These are phyloP conservation scores for Penicillium sp. DNA, from an alignment of 2,329 filamentous ascomycete genomes.

Conservation along the genomic window DNA sequence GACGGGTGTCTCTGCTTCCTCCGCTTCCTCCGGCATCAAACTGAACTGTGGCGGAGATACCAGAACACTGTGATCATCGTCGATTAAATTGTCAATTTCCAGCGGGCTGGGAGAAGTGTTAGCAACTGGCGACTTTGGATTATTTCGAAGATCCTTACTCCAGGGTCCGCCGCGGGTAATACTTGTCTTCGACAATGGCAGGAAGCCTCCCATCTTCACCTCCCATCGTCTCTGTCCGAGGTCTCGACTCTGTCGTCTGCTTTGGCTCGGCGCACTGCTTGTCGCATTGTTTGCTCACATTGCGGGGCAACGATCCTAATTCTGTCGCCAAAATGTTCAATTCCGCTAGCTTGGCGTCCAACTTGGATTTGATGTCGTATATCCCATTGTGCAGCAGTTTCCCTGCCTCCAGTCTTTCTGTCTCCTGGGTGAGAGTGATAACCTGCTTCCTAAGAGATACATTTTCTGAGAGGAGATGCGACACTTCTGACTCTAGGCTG, in stretches of 20 bases:
- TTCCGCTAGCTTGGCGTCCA: conserved; percentile 57
- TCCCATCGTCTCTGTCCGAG: conserved; percentile 13
- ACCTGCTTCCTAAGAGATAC: conserved; percentile 57
- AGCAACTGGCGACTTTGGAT: background rate
- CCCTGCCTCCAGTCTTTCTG: conserved; percentile 47
- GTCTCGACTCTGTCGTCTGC: conserved; percentile 14
- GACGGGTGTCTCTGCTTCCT: conserved; percentile 29
- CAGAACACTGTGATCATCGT: conserved; percentile 22
- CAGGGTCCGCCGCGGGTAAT: conserved; percentile 54
- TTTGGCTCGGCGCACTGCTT: conserved; percentile 17
- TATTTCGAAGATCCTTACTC: conserved; percentile 42
- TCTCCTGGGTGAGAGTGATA: conserved; percentile 53
- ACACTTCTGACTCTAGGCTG: conserved; percentile 59
- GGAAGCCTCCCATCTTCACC: conserved; percentile 47
- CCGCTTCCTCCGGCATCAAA: background rate
- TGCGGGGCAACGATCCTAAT: conserved; percentile 46
- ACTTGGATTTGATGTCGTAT: conserved; percentile 50
- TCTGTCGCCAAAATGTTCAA: conserved; percentile 53
- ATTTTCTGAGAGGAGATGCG: conserved; percentile 59
- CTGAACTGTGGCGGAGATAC: conserved; percentile 26
- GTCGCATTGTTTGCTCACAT: conserved; percentile 21
- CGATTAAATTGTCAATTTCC: conserved; percentile 34
- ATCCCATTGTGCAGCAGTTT: conserved; percentile 48
- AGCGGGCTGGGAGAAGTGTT: conserved; percentile 27
- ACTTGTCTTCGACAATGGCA: conserved; percentile 58